These are phyloP conservation scores for Quercus rubra DNA, from an alignment of 306 rosid genomes.

Conservation along the genomic window DNA sequence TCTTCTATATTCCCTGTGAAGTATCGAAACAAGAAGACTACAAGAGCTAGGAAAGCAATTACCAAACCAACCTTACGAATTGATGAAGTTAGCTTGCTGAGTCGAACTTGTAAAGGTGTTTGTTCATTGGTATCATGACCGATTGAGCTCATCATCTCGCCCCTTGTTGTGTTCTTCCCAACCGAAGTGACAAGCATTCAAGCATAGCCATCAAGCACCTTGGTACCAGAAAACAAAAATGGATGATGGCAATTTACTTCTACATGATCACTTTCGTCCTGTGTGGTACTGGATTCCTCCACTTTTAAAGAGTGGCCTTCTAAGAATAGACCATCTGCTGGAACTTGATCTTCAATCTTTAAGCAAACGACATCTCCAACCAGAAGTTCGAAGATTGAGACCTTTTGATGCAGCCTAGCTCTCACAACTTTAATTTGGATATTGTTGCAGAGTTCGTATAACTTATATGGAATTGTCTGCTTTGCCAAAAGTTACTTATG, in stretches of 20 bases:
- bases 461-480: constrained; percentile 12
- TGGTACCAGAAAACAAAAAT: constrained; percentile 25
- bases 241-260: constrained; percentile 13
- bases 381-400: constrained; percentile 14
- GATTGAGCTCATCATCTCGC: constrained; percentile 18
- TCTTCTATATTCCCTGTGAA: constrained; percentile 19
- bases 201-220: constrained; percentile 20
- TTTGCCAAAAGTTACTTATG: constrained; percentile 17
- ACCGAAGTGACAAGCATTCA: constrained; percentile 27
- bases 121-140: neutral
- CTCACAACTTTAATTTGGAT: constrained; percentile 28
- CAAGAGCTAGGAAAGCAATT: constrained; percentile 18
- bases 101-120: constrained; percentile 19
- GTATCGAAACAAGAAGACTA: constrained; percentile 4
- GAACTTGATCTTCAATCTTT: too few species aligned
- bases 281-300: constrained; percentile 23
- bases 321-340: constrained; percentile 33
- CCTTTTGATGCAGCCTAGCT: constrained; percentile 2
- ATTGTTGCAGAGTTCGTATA: constrained; percentile 4
- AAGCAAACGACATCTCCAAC: constrained; percentile 33
- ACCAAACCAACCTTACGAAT: constrained; percentile 14
- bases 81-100: constrained; percentile 11
- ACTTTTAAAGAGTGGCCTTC: constrained; percentile 19
- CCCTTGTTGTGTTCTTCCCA: constrained; percentile 26
- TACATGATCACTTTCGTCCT: constrained; percentile 18